phyloP scores from a whole-genome alignment of 805 yeast species.

The Zygosaccharomyces gambellarensis region DNA sequence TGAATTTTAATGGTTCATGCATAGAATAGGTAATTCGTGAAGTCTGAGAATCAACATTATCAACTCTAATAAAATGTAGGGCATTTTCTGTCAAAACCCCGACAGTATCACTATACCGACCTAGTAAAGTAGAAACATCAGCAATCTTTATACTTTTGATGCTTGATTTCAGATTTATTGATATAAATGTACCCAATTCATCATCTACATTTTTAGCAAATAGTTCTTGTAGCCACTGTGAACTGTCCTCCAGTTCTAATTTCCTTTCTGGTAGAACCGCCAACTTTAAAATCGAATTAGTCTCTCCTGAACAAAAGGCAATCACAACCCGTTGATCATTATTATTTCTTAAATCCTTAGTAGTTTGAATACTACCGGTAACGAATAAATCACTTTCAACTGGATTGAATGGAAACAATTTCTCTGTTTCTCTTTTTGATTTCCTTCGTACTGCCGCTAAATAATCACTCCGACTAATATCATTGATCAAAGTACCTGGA shows the following conservation, averaged over 20 bases:
- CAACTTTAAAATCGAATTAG: constrained; percentile 18
- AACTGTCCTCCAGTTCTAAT: neutral
- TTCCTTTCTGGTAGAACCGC: constrained; percentile 6
- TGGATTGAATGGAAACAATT: constrained; percentile 19
- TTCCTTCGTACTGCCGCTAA: neutral
- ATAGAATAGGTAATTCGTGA: constrained; percentile 17
- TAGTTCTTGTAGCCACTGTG: neutral
- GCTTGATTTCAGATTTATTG: constrained; percentile 33
- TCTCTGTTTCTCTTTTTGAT: neutral
- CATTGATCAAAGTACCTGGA: constrained; percentile 19
- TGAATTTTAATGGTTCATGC: constrained; percentile 22
- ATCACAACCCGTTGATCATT: constrained; percentile 19
- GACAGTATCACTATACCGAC: constrained; percentile 28
- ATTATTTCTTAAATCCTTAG: constrained; percentile 20
- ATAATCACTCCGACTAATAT: constrained; percentile 7
- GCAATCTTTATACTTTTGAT: constrained; percentile 41
- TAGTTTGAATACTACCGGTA: constrained; percentile 23
- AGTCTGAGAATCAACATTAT: constrained; percentile 12
- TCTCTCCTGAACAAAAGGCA: constrained; percentile 22
- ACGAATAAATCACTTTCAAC: constrained; percentile 16
- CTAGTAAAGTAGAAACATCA: constrained; percentile 19
- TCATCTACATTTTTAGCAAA: neutral
- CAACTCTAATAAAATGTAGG: constrained; percentile 35
- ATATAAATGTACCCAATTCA: neutral
- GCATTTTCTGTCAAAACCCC: constrained; percentile 38